Percentiles rank a stretch among this genome's conserved stretches.
These are phyloP conservation scores for Pyrenophora teres DNA, from an alignment of 2,329 filamentous ascomycete genomes.

Conservation along the genomic window DNA sequence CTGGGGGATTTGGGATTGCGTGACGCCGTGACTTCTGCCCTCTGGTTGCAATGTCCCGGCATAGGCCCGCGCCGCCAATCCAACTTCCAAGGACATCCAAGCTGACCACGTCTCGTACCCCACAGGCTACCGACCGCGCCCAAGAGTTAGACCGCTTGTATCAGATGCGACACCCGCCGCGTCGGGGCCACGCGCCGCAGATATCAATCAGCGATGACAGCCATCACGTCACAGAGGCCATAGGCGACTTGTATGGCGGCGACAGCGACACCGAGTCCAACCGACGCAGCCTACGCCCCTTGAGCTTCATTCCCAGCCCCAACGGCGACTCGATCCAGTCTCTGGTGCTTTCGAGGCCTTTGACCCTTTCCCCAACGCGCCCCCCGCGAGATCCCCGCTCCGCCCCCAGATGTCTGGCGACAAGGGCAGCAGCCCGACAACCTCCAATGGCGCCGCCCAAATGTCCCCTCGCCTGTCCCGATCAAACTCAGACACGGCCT, in stretches of 20 bases:
- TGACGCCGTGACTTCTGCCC: neutral
- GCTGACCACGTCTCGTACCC: slow-evolving; percentile 34
- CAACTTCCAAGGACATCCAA: slow-evolving; percentile 11
- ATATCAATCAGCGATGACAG: slow-evolving; percentile 82
- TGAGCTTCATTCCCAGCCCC: slow-evolving; percentile 72
- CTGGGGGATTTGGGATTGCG: neutral
- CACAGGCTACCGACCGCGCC: slow-evolving; percentile 49
- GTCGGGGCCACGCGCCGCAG: slow-evolving; percentile 63
- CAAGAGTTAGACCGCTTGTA: slow-evolving; percentile 55
- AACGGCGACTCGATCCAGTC: slow-evolving; percentile 56
- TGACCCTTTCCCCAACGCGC: slow-evolving; percentile 42
- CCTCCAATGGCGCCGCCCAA: slow-evolving; percentile 27
- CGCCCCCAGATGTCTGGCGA: slow-evolving; percentile 37
- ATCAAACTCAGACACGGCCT: slow-evolving; percentile 52
- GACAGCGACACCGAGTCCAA: slow-evolving; percentile 64
- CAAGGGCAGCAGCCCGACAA: slow-evolving; percentile 17
- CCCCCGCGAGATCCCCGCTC: slow-evolving; percentile 51
- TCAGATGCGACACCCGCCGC: slow-evolving; percentile 57
- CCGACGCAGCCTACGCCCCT: slow-evolving; percentile 65
- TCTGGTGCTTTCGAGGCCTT: slow-evolving; percentile 32
- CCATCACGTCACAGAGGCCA: slow-evolving; percentile 93
- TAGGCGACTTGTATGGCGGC: slow-evolving; percentile 87
- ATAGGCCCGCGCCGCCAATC: slow-evolving; percentile 10
- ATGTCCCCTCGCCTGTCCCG: slow-evolving; percentile 49
- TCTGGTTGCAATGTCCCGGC: slow-evolving; percentile 9